phyloP scores from a whole-genome alignment of 2,329 filamentous ascomycete genomes.

The Diaporthe australafricana region DNA sequence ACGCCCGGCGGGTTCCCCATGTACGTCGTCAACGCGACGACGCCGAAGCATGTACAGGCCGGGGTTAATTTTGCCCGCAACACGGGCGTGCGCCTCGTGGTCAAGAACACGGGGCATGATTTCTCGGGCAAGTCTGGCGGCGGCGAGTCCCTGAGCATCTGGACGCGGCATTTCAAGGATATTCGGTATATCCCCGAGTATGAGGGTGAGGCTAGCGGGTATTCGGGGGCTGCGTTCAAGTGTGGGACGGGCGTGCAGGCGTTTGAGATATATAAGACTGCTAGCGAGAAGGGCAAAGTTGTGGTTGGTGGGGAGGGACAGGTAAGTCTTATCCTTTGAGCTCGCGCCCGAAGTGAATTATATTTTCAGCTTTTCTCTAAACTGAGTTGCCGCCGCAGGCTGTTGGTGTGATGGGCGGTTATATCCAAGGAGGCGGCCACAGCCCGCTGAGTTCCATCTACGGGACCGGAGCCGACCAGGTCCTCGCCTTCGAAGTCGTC shows the following conservation, averaged over 20 bases:
- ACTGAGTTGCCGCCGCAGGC: conserved; percentile 34
- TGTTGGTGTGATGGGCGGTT: conserved; percentile 59
- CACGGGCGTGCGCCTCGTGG: conserved; percentile 60
- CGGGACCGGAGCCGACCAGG: conserved; percentile 64
- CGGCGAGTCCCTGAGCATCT: conserved; percentile 56
- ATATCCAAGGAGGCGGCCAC: conserved; percentile 64
- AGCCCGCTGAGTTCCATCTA: conserved; percentile 56
- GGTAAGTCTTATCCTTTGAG: neutral
- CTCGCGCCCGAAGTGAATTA: too few species aligned
- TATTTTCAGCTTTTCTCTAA: rapidly evolving
- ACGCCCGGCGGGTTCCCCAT: conserved; percentile 50
- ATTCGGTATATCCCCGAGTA: conserved; percentile 19
- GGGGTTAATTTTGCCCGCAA: conserved; percentile 54
- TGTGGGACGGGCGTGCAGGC: conserved; percentile 29
- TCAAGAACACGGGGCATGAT: conserved; percentile 66
- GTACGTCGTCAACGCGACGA: conserved; percentile 52
- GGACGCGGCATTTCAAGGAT: conserved; percentile 64
- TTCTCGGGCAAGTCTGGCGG: conserved; percentile 63
- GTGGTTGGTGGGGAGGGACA: conserved; percentile 33
- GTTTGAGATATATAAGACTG: conserved; percentile 22
- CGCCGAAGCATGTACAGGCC: conserved; percentile 49
- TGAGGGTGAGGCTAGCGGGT: conserved; percentile 38
- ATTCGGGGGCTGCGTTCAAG: conserved; percentile 61
- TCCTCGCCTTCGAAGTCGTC: conserved; percentile 58
- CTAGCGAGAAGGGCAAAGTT: conserved; percentile 15